phyloP scores from a whole-genome alignment of 768 basidiomycete genomes.

The Gloeopeniophorella convolvens region DNA sequence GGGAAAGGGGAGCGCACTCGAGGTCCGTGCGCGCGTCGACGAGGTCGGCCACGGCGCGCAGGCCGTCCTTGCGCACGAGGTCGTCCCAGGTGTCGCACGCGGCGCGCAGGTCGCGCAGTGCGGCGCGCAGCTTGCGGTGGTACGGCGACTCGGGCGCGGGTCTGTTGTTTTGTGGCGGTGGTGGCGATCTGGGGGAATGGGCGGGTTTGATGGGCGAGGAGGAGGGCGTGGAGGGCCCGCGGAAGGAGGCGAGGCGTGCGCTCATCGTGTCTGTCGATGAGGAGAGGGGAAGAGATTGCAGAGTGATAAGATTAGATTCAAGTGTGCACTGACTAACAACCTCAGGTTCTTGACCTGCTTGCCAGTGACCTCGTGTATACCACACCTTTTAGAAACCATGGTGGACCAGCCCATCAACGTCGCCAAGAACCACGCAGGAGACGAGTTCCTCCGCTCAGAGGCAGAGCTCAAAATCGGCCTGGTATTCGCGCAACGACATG shows the following conservation, averaged over 20 bases:
- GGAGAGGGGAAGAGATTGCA: too few species aligned
- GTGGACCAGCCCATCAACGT: too few species aligned
- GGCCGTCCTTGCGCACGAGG: conserved; percentile 69
- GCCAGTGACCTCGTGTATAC: too few species aligned
- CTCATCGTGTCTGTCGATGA: conserved; percentile 36
- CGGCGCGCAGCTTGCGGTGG: conserved; percentile 68
- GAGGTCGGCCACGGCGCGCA: conserved; percentile 64
- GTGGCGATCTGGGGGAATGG: conserved; percentile 30
- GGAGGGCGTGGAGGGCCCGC: conserved; percentile 70
- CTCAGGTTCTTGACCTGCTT: too few species aligned
- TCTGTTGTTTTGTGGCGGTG: conserved; percentile 43
- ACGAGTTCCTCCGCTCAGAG: conserved; percentile 18
- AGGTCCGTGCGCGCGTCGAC: conserved; percentile 79
- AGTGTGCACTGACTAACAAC: too few species aligned
- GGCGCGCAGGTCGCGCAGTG: conserved; percentile 60
- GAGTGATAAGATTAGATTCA: too few species aligned
- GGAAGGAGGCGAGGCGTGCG: conserved; percentile 67
- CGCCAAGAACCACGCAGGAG: not conserved
- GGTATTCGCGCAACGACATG: conserved; percentile 28
- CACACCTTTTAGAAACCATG: too few species aligned
- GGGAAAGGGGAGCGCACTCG: conserved; percentile 54
- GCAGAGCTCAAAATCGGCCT: conserved; percentile 56
- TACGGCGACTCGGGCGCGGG: conserved; percentile 59
- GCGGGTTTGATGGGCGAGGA: conserved; percentile 52
- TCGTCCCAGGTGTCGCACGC: conserved; percentile 77